A percentile compares a stretch with the other conserved stretches of the same genome.
These are phyloP conservation scores for Serendipita indica DNA, from an alignment of 768 basidiomycete species.

Conservation along the genomic window DNA sequence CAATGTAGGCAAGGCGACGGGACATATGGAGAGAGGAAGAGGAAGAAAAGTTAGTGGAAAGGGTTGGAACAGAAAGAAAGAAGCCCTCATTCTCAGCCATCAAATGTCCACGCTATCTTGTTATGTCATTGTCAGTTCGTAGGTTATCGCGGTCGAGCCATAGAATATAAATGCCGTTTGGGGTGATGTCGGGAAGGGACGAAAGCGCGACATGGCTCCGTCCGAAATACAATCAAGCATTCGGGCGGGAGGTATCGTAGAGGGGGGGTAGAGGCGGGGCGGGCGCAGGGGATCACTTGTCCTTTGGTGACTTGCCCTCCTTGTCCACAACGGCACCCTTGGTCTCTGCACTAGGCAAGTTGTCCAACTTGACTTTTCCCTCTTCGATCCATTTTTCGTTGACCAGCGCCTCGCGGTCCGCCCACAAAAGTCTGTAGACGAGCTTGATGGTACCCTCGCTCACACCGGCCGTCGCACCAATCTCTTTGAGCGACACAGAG, in stretches of 20 bases:
- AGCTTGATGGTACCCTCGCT: slow-evolving; percentile 92
- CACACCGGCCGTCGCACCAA: slow-evolving; percentile 81
- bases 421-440: slow-evolving; percentile 68
- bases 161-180: too few relatives aligned
- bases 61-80: too few relatives aligned
- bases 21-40: too few relatives aligned
- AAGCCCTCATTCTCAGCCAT: too few relatives aligned
- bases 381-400: slow-evolving; percentile 77
- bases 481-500: slow-evolving; percentile 63
- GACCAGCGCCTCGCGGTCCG: slow-evolving; percentile 60
- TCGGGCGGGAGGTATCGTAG: background rate
- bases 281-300: background rate
- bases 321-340: background rate
- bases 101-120: too few relatives aligned
- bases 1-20: too few relatives aligned
- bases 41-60: too few relatives aligned
- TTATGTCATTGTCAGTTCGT: too few relatives aligned
- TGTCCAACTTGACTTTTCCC: slow-evolving; percentile 23
- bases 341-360: slow-evolving; percentile 14
- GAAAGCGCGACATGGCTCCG: too few relatives aligned
- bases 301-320: slow-evolving; percentile 4
- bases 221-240: too few relatives aligned
- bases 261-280: background rate
- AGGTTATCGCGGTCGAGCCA: too few relatives aligned
- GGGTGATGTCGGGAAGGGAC: background rate